These are phyloP conservation scores for Penicillium angulare DNA, from an alignment of 495 filamentous ascomycete genomes.

Conservation along the genomic window DNA sequence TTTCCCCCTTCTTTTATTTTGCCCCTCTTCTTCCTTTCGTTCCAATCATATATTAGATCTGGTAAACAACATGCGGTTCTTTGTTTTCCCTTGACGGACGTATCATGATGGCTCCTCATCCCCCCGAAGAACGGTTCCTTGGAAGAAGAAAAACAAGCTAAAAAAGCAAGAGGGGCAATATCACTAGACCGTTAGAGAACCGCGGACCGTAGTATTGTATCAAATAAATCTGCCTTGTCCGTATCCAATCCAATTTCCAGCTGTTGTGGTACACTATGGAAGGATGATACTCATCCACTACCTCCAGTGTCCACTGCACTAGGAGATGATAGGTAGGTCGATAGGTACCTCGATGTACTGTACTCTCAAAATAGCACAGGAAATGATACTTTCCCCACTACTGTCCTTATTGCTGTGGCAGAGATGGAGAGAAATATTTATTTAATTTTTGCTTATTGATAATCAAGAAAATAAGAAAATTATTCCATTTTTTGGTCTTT, in stretches of 20 bases:
- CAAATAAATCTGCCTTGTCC: background rate
- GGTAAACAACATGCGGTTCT: background rate
- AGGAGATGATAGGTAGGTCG: no score
- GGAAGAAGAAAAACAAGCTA: background rate
- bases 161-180: slow-evolving; percentile 2
- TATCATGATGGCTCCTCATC: slow-evolving; percentile 25
- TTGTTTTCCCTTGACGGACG: slow-evolving; percentile 9
- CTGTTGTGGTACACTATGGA: no score
- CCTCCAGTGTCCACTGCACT: no score
- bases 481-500: background rate
- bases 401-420: no score
- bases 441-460: no score
- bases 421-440: no score
- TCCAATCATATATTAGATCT: background rate
- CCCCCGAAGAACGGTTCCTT: slow-evolving; percentile 20
- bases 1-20: background rate
- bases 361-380: no score
- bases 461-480: background rate
- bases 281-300: no score
- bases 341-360: no score
- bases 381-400: no score
- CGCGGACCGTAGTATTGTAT: background rate
- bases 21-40: no score
- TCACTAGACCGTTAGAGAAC: slow-evolving; percentile 5
- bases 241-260: background rate